phyloP scores from a whole-genome alignment of 169 alveolate genomes.

The Cryptosporidium andersoni region DNA sequence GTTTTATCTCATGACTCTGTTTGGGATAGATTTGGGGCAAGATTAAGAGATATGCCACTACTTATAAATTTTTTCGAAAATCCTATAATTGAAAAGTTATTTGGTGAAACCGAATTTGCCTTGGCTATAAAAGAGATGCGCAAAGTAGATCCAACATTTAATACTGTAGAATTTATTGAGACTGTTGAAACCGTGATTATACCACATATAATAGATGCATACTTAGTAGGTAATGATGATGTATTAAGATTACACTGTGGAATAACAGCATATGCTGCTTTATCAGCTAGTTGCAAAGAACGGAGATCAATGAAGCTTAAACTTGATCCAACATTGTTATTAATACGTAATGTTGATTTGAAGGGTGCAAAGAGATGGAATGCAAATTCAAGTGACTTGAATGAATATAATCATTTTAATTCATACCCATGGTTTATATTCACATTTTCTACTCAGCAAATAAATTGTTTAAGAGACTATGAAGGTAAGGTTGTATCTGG shows the following conservation, averaged over 20 bases:
- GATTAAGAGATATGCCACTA: conserved; percentile 88
- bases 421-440: conserved; percentile 87
- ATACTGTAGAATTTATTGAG: conserved; percentile 82
- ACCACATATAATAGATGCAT: conserved; percentile 85
- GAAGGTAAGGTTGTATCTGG: conserved; percentile 82
- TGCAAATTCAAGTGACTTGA: conserved; percentile 1
- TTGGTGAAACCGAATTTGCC: conserved; percentile 87
- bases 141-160: conserved; percentile 83
- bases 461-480: conserved; percentile 83
- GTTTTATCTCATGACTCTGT: conserved; percentile 80
- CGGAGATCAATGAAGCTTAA: conserved; percentile 78
- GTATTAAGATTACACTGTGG: conserved; percentile 85
- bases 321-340: conserved; percentile 83
- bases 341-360: conserved; percentile 83
- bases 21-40: conserved; percentile 86
- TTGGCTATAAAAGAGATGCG: conserved; percentile 88
- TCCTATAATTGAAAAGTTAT: conserved; percentile 82
- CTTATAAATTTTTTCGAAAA: conserved; percentile 86
- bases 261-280: conserved; percentile 81
- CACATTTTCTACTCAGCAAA: conserved; percentile 88
- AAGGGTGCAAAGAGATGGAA: conserved; percentile 78
- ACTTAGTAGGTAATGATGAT: conserved; percentile 84
- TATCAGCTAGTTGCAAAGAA: conserved; percentile 83
- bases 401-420: conserved; percentile 53
- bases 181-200: conserved; percentile 86